Evolutionary conservation across 1,284 basidiomycete species (phyloP).

Genomic region (Ustilago trichophora): DNA sequence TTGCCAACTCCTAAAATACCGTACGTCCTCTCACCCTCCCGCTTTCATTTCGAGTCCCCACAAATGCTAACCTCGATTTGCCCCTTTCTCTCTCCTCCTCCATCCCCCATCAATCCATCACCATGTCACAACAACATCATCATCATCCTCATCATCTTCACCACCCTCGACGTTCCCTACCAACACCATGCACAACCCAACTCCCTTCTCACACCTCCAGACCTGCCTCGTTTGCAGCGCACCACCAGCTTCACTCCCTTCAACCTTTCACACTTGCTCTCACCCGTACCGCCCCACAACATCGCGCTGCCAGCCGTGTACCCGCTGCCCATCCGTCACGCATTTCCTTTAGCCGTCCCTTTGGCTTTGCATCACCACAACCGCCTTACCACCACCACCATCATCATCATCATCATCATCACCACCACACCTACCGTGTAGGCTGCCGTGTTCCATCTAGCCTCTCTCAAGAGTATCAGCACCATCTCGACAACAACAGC

Average conservation of each 20-base stretch:
- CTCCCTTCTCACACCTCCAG: not conserved
- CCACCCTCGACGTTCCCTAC: slow-evolving; percentile 19
- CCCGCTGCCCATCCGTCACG: slow-evolving; percentile 3
- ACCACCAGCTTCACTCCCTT: not conserved
- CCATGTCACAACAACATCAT: slow-evolving; percentile 15
- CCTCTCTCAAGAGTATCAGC: slow-evolving; percentile 23
- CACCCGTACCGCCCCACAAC: not conserved
- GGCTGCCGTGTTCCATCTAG: slow-evolving; percentile 22
- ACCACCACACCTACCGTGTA: not conserved
- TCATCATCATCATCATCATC: slow-evolving; percentile 2
- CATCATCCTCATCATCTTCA: no score
- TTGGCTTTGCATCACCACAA: no score
- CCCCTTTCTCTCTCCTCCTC: no score
- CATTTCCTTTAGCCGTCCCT: slow-evolving; percentile 7
- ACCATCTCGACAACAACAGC: not conserved
- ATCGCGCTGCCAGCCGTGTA: not conserved
- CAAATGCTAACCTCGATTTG: no score
- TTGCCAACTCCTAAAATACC: no score
- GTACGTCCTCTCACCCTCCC: no score
- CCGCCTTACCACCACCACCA: not conserved
- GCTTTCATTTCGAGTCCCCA: no score
- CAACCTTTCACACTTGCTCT: slow-evolving; percentile 19
- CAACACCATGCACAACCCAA: slow-evolving; percentile 7
- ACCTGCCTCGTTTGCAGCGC: not conserved
- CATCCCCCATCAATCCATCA: not conserved